These are phyloP conservation scores for Aspergillus hortae DNA, from an alignment of 2,329 filamentous ascomycete genomes.

Conservation along the genomic window DNA sequence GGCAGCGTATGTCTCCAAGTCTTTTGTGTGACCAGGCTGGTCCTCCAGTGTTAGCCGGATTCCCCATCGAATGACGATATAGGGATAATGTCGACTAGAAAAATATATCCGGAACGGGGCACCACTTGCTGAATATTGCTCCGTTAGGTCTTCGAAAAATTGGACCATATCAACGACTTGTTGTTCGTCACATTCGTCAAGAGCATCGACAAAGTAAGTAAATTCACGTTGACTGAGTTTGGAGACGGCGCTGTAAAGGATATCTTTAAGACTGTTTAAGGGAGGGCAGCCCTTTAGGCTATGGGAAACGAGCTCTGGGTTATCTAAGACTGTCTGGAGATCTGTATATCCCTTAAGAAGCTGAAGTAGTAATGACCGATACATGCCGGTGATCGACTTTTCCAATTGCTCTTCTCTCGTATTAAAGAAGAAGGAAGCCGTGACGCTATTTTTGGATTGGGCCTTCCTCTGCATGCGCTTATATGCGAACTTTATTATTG, in stretches of 20 bases:
- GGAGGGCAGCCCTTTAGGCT: slow-evolving; percentile 4
- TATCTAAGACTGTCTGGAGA: slow-evolving; percentile 17
- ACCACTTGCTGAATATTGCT: slow-evolving; percentile 9
- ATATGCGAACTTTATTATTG: not conserved
- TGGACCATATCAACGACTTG: slow-evolving; percentile 37
- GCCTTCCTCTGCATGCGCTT: too few relatives aligned
- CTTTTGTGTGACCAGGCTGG: slow-evolving; percentile 35
- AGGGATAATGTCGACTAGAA: slow-evolving; percentile 45
- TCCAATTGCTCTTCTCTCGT: slow-evolving; percentile 18
- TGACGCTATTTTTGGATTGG: not conserved
- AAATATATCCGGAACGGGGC: slow-evolving; percentile 30
- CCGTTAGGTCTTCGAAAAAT: slow-evolving; percentile 32
- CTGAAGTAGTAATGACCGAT: slow-evolving; percentile 24
- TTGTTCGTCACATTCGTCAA: slow-evolving; percentile 45
- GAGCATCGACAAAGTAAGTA: slow-evolving; percentile 43
- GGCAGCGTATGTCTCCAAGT: slow-evolving; percentile 17
- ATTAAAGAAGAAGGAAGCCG: slow-evolving; percentile 26
- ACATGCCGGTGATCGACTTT: slow-evolving; percentile 21
- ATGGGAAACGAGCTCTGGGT: slow-evolving; percentile 2
- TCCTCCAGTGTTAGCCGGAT: slow-evolving; percentile 37
- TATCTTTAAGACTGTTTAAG: slow-evolving; percentile 16
- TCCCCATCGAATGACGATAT: slow-evolving; percentile 31
- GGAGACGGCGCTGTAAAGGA: slow-evolving; percentile 10
- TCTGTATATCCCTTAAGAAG: slow-evolving; percentile 17
- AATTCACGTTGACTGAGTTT: slow-evolving; percentile 13